These are phyloP conservation scores for Zopfochytrium polystomum DNA, from an alignment of 371 early-diverging fungal species.

Conservation along the genomic window DNA sequence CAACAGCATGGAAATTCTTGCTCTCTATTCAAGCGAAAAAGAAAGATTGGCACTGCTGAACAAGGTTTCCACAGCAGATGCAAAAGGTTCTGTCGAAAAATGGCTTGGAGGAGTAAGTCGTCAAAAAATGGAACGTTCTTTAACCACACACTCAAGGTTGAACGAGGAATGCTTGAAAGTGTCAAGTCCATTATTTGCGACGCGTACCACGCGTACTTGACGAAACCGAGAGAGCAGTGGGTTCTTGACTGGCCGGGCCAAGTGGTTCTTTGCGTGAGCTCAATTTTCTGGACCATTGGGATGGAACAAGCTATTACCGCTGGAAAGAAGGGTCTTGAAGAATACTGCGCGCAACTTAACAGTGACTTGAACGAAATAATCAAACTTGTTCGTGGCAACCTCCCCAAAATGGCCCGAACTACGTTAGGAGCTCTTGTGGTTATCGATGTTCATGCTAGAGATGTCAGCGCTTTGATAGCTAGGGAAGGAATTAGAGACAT, in stretches of 20 bases:
- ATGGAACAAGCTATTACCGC: conserved; percentile 46
- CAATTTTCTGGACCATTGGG: conserved; percentile 54
- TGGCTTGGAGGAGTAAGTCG: conserved; percentile 48
- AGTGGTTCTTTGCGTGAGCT: conserved; percentile 52
- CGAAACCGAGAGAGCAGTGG: conserved; percentile 49
- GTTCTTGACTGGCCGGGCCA: conserved; percentile 61
- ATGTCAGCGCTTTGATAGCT: conserved; percentile 47
- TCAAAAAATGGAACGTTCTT: no score
- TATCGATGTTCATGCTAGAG: conserved; percentile 60
- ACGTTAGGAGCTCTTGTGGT: conserved; percentile 59
- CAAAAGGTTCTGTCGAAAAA: conserved; percentile 55
- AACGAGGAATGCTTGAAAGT: conserved; percentile 50
- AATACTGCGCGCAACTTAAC: conserved; percentile 40
- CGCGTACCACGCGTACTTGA: conserved; percentile 47
- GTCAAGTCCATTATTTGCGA: conserved; percentile 42
- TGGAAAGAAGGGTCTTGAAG: conserved; percentile 48
- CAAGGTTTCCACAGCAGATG: conserved; percentile 51
- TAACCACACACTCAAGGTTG: conserved; percentile 26
- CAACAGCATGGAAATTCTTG: conserved; percentile 48
- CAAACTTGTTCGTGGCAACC: conserved; percentile 53
- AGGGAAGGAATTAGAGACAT: conserved; percentile 43
- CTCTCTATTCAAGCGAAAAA: conserved; percentile 51
- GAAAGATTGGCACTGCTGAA: conserved; percentile 43
- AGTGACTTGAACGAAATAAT: conserved; percentile 49
- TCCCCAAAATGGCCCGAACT: conserved; percentile 53